These are phyloP conservation scores for Jamesozyma lodderae DNA, from an alignment of 805 yeast genomes.

Conservation along the genomic window DNA sequence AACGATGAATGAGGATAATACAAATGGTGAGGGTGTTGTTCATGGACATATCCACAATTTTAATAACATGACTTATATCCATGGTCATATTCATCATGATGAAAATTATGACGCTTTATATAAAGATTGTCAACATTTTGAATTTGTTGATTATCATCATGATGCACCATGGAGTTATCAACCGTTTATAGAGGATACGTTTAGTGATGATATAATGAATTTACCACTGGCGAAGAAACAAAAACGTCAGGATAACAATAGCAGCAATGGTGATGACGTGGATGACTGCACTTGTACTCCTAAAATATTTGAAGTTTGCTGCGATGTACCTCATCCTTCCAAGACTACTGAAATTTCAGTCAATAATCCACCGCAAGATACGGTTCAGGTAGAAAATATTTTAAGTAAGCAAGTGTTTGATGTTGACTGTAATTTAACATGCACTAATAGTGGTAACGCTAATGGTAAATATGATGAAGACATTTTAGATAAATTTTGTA, in stretches of 20 bases:
- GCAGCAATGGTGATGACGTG: not conserved
- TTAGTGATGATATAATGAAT: constrained; percentile 12
- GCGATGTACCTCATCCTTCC: constrained; percentile 29
- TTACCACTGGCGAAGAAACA: constrained; percentile 10
- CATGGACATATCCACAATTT: constrained; percentile 63
- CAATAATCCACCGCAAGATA: not conserved
- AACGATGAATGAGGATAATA: too few relatives aligned
- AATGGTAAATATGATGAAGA: constrained; percentile 17
- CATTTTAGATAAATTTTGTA: constrained; percentile 29
- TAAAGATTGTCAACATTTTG: constrained; percentile 34
- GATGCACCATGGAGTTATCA: too few relatives aligned
- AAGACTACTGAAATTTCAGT: not conserved
- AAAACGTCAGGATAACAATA: not conserved
- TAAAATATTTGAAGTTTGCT: constrained; percentile 34
- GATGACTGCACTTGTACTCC: constrained; percentile 30
- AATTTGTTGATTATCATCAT: constrained; percentile 34
- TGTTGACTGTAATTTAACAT: constrained; percentile 23
- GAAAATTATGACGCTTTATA: not conserved
- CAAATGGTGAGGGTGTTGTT: constrained; percentile 47
- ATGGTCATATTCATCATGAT: constrained; percentile 53
- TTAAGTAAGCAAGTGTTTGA: constrained; percentile 2
- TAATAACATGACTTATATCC: constrained; percentile 52
- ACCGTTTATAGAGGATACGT: too few relatives aligned
- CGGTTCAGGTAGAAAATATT: not conserved
- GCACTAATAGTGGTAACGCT: too few relatives aligned